phyloP scores from a whole-genome alignment of 495 filamentous ascomycete species.

The Hypoxylon subgilvum region DNA sequence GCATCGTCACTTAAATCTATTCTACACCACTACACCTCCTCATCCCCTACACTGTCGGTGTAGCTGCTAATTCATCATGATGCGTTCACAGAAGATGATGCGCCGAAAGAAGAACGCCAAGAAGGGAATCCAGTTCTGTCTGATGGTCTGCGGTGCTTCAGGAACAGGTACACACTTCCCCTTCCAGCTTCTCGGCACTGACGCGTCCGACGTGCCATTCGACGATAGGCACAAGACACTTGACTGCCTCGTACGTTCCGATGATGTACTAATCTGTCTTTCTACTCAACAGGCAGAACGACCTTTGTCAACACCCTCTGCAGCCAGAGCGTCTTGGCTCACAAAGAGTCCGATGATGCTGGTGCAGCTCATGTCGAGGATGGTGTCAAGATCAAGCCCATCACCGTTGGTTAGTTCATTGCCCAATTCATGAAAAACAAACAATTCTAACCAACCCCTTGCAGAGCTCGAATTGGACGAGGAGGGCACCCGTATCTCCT shows the following conservation, averaged over 20 bases:
- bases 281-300: slow-evolving; percentile 72
- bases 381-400: slow-evolving; percentile 95
- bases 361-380: slow-evolving; percentile 90
- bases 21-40: slow-evolving; percentile 22
- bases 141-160: slow-evolving; percentile 99
- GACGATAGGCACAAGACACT: not conserved
- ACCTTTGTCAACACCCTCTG: slow-evolving; percentile 99
- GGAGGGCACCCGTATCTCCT: slow-evolving; percentile 95
- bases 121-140: slow-evolving; percentile 99
- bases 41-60: slow-evolving; percentile 10
- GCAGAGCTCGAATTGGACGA: slow-evolving; percentile 95
- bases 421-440: not conserved
- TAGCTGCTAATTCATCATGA: slow-evolving; percentile 44
- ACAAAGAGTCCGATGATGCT: slow-evolving; percentile 91
- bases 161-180: slow-evolving; percentile 80
- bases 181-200: slow-evolving; percentile 12
- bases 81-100: slow-evolving; percentile 78
- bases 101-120: slow-evolving; percentile 99
- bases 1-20: not conserved
- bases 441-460: slow-evolving; percentile 27
- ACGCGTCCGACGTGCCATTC: slow-evolving; percentile 18
- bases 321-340: slow-evolving; percentile 84
- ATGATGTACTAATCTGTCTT: slow-evolving; percentile 35
- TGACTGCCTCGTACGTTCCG: slow-evolving; percentile 8
- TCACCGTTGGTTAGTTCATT: slow-evolving; percentile 84